Percentiles rank a stretch among this genome's conserved stretches.
Conservation (phyloP, 75 land plant genomes). For the Pseudotsuga menziesii region DNA sequence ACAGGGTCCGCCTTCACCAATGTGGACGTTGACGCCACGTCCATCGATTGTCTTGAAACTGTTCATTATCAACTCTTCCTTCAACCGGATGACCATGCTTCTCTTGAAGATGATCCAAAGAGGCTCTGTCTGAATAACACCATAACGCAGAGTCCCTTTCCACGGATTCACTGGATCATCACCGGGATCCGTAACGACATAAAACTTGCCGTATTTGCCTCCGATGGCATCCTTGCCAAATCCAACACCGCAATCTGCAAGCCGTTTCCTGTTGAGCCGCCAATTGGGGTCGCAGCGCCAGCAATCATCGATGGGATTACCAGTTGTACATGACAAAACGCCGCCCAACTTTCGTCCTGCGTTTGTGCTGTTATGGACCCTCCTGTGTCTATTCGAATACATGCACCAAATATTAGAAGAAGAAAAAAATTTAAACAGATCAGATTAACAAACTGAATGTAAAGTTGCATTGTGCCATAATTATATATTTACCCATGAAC, state of each 20-base stretch:
- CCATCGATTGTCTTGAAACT: slow-evolving; percentile 33
- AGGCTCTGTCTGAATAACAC: slow-evolving; percentile 16
- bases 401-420: no score
- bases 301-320: slow-evolving; percentile 26
- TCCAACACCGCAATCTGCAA: slow-evolving; percentile 22
- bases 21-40: slow-evolving; percentile 20
- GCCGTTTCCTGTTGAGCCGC: not conserved
- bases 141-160: slow-evolving; percentile 23
- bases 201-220: slow-evolving; percentile 13
- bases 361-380: no score
- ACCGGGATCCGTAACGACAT: slow-evolving; percentile 15
- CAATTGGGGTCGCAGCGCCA: slow-evolving; percentile 15
- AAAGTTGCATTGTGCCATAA: no score
- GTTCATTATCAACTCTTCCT: slow-evolving; percentile 18
- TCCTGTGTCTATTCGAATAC: no score
- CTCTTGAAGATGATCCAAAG: slow-evolving; percentile 29
- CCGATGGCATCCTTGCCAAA: slow-evolving; percentile 18
- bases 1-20: slow-evolving; percentile 12
- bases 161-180: slow-evolving; percentile 19
- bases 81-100: slow-evolving; percentile 17
- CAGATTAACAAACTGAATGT: no score
- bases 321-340: slow-evolving; percentile 7
- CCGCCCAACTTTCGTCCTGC: no score
- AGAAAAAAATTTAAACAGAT: no score
- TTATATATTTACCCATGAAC: no score